Evolutionary conservation across 371 early-diverging fungal genomes (phyloP), one percentile per base, ranked within the genome.

Genomic region (Catenaria anguillulae): DNA sequence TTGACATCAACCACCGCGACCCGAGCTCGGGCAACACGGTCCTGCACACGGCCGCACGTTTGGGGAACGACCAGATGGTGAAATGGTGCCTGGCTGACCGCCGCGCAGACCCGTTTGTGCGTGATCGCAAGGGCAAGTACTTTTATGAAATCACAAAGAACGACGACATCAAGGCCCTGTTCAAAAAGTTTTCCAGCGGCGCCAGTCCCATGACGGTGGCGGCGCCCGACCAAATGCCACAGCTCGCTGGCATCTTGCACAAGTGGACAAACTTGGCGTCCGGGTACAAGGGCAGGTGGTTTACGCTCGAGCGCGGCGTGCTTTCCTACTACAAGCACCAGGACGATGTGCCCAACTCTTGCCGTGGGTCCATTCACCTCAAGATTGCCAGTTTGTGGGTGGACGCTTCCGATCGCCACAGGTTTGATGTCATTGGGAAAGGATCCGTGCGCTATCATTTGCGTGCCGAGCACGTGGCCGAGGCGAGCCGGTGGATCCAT

Each of bases 211-310:
- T 64, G 66, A 33, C 63, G 63, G 26, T 68, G 43, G 62, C 73
- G 3, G 68, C 71, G 0, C 71, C 76, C 15, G 82, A 75, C 21
- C 68, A 72, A 26, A 65, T 76, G 24, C 82, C 82, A 17, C 72
- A 62, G 46, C 6, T 26, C 23, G 31, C 19, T 65, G 60, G 70
- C 66, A 19, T 62, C 67, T 1, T 62, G 66, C 21, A 77, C 67
- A 89, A 90, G 66, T 89, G 89, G 89, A 86, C 85, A 55, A 89
- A 89, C 74, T 87, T 82, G 69, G 84, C 87, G 10, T 70, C 80
- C 55, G 89, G 90, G 24, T 89, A 85, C 77, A 85, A 86, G 65
- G 66, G 73, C 35, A 71, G 90, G 24, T 89, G 82, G 77, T 88
- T 89, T 66, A 85, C 84, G 13, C 76, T 89, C 8, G 88, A 87